A percentile compares a stretch with the other conserved stretches of the same genome.
Evolutionary conservation across 352 stramenopile genomes (phyloP).

Genomic region (Peronospora farinosa): DNA sequence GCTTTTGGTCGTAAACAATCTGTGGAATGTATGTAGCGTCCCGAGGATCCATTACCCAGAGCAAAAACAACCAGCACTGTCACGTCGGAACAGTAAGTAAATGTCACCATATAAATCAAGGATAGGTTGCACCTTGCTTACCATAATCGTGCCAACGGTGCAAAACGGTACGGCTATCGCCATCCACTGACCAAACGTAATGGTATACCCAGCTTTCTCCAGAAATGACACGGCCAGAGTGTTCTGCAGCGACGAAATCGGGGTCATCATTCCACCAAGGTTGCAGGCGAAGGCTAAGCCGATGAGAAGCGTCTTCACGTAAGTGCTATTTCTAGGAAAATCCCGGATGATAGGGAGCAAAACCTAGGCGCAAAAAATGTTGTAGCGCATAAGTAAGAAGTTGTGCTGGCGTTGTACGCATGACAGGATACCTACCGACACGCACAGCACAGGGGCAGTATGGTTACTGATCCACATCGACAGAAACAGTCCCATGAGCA

Average conservation of each 20-base stretch:
- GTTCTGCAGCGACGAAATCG: conserved; percentile 89
- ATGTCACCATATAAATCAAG: conserved; percentile 4
- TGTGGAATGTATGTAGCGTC: conserved; percentile 88
- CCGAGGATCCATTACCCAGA: conserved; percentile 80
- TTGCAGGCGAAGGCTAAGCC: conserved; percentile 91
- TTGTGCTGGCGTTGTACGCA: not conserved
- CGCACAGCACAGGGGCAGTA: conserved; percentile 88
- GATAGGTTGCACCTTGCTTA: conserved; percentile 19
- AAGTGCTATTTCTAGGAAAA: conserved; percentile 76
- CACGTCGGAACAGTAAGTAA: conserved; percentile 2
- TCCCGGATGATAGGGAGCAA: conserved; percentile 85
- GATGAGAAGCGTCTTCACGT: conserved; percentile 89
- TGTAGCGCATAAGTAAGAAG: not conserved
- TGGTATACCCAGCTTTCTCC: conserved; percentile 79
- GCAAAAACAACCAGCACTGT: conserved; percentile 85
- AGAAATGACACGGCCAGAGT: conserved; percentile 80
- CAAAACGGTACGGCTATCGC: conserved; percentile 85
- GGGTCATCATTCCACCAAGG: conserved; percentile 91
- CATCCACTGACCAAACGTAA: conserved; percentile 91
- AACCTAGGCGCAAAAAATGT: conserved; percentile 26
- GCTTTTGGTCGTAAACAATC: conserved; percentile 89
- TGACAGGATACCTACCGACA: conserved; percentile 49
- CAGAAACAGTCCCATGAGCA: conserved; percentile 90
- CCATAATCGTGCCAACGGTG: conserved; percentile 76
- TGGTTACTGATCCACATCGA: conserved; percentile 93